Base-by-base conservation (phyloP, 106 monocot species). In the Dioscorea alata region DNA sequence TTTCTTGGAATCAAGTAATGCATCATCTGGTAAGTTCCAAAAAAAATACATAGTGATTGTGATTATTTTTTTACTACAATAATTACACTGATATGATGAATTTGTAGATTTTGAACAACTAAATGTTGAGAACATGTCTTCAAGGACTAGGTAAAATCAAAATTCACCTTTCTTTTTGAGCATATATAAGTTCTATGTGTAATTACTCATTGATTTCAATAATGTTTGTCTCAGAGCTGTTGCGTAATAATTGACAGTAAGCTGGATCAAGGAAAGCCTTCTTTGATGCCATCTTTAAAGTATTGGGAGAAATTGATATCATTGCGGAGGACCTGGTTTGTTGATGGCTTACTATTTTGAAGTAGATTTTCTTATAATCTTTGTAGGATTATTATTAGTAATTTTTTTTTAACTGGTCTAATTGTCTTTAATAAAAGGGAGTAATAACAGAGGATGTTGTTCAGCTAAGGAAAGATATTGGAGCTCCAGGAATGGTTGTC, bases 371-470 rank as follows among this genome's bases (percentile, higher is more conserved):
- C 34, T 34, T 34, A 34, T 7, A 34, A 34, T 34, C 34, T 7
- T 34, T 34, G 34, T 7, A 3, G 34, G 34, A 34, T 34, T 34
- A 7, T 34, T 34, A 34, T 34, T 34, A 34, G 34, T 34, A 4
- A 34, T 34, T 34, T 34, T 34, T n/a, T n/a, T n/a, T n/a, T n/a
- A n/a, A n/a, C n/a, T n/a, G n/a, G 7, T 4, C 34, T 4, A 4
- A 34, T 34, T 34, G 34, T 3, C 34, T 34, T 7, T 34, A 34
- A 34, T 34, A 34, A 12, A 18, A 99, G 97, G 97, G 97, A 49
- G 93, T 99, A 24, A 93, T 99, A 81, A 99, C 97, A 17, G 87
- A 90, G 64, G 97, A 99, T 76, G 97, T 99, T n/a, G 83, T 99
- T 64, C 76, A 87, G 75, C 73, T 99, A 66, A 86, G 97, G 74